Evolutionary conservation across 2,329 filamentous ascomycete species (phyloP), one percentile per base, ranked within the genome.

Genomic region (Lomentospora prolificans): DNA sequence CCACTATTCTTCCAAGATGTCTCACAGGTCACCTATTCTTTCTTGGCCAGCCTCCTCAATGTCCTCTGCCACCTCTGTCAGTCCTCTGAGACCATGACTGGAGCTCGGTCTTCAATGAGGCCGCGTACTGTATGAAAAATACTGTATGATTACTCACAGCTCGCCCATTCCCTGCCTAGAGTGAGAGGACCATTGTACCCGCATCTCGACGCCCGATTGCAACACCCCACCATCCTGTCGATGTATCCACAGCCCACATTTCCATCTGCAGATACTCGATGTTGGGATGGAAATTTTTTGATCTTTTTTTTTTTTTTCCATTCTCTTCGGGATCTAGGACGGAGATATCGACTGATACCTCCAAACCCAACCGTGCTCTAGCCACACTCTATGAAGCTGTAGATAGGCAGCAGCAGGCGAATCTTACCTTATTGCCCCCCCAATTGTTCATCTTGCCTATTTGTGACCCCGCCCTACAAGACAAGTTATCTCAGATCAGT

Each of bases 281-380:
- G 50, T 22, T 31, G 50, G 50, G 30, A 31, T 28, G 25, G 50
- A 28, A 51, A n/a, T 28, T 28, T 60, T 60, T 59, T 58, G 54
- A 55, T 17, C 25, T 28, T n/a, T 28, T 51, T 51, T 30, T 48
- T 22, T 48, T 48, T 48, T 48, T 33, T 33, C 30, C 12, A 7
- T 33, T 6, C 30, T 33, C 30, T n/a, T n/a, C n/a, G n/a, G 36
- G 36, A 41, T 41, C n/a, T 14, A 33, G n/a, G n/a, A 41, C 36
- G 22, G 22, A 48, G 44, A 48, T 48, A 48, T 48, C 36, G 36
- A 17, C 36, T 41, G n/a, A 41, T 41, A 17, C n/a, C n/a, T 17
- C 19, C 36, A 17, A 41, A 8, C n/a, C 6, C n/a, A 41, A 17
- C 19, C 36, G 19, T 14, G 4, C 4, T 41, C 36, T 41, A n/a